phyloP scores from a whole-genome alignment of 129 eudicot species.

The Flaveria trinervia region DNA sequence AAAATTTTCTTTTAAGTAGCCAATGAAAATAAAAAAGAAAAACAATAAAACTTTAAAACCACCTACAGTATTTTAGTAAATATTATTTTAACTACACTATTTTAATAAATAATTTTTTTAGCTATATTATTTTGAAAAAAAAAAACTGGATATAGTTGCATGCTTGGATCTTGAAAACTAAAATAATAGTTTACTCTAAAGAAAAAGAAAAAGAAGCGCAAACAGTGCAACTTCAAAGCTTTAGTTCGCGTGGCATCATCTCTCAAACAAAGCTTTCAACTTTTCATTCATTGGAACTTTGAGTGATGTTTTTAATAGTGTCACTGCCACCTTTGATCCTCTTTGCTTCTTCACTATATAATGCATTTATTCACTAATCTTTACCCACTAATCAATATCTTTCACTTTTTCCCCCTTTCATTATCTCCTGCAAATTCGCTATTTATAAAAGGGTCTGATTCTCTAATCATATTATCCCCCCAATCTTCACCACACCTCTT shows the following conservation, averaged over 20 bases:
- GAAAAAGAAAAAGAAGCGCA: too few species aligned
- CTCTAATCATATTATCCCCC: not conserved
- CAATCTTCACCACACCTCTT: constrained; percentile 12
- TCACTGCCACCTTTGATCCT: constrained; percentile 24
- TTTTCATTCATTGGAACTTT: constrained; percentile 1
- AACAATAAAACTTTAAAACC: too few species aligned
- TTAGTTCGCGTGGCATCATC: constrained; percentile 18
- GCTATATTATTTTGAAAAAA: too few species aligned
- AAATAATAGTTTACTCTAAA: too few species aligned
- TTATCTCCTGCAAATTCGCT: constrained; percentile 1
- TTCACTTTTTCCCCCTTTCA: not conserved
- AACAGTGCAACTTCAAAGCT: not conserved
- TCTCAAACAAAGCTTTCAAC: constrained; percentile 16
- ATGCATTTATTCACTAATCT: constrained; percentile 24
- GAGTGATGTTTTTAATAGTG: not conserved
- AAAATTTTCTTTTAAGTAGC: too few species aligned
- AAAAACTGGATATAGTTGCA: too few species aligned
- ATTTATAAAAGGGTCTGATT: not conserved
- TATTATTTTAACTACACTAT: too few species aligned
- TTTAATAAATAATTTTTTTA: too few species aligned
- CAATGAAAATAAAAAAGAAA: too few species aligned
- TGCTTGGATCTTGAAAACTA: too few species aligned
- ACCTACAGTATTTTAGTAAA: too few species aligned
- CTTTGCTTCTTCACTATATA: constrained; percentile 34
- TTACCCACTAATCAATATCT: not conserved